These are phyloP conservation scores for Chlamydomonas reinhardtii DNA, from an alignment of 163 green algal genomes.

Conservation along the genomic window DNA sequence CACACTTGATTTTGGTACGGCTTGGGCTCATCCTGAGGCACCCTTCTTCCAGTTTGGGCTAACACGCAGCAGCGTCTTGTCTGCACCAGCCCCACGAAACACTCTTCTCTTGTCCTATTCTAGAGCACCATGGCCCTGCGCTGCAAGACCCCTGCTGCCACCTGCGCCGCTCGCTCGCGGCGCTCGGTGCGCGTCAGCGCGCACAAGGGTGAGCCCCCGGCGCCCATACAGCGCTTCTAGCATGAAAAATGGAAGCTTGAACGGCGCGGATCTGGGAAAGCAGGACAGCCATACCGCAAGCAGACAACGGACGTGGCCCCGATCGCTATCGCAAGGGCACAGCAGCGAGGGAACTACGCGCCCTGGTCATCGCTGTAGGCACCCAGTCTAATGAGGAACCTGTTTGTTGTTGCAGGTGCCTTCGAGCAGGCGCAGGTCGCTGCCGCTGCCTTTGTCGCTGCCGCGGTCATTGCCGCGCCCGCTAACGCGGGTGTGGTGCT, in stretches of 20 bases:
- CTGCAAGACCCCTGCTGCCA: slow-evolving; percentile 48
- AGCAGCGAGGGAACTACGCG: too few relatives aligned
- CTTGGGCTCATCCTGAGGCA: too few relatives aligned
- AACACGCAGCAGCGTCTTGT: too few relatives aligned
- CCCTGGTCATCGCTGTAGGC: too few relatives aligned
- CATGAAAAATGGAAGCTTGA: background rate
- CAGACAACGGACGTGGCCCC: too few relatives aligned
- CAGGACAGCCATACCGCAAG: too few relatives aligned
- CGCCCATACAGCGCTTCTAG: background rate
- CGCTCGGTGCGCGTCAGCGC: slow-evolving; percentile 31
- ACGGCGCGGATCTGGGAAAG: background rate
- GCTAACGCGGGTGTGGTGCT: slow-evolving; percentile 50
- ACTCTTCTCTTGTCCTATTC: background rate
- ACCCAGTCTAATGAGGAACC: too few relatives aligned
- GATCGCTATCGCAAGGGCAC: too few relatives aligned
- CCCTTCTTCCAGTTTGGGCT: too few relatives aligned
- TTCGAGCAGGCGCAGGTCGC: slow-evolving; percentile 32
- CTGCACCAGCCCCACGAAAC: background rate
- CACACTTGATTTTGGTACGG: too few relatives aligned
- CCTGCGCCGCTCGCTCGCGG: slow-evolving; percentile 33
- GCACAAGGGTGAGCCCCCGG: slow-evolving; percentile 30
- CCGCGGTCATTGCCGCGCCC: slow-evolving; percentile 43
- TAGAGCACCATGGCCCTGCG: slow-evolving; percentile 34
- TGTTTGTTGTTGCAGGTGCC: background rate
- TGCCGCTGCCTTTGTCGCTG: slow-evolving; percentile 31